Base-by-base conservation (phyloP, 768 basidiomycete genomes). In the Kwoniella dendrophila region DNA sequence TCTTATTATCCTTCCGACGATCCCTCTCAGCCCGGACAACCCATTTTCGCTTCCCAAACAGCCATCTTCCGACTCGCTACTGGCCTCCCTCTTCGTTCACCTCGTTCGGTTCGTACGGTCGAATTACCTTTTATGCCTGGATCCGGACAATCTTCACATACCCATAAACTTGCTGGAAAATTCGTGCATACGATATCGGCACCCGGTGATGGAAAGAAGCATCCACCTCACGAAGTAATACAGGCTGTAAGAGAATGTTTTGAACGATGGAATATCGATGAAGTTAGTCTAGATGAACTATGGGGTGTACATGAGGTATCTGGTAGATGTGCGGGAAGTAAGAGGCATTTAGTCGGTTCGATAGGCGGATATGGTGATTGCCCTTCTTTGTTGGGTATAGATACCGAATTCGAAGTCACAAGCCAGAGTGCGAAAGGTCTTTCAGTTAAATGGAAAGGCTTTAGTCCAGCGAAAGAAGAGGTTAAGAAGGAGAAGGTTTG, bases 1-100 rank as follows among this genome's bases (percentile, higher is more conserved):
- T 73, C 73, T 3, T 73, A 73, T 62, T 75, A 77, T 63, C 64
- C 66, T 12, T 18, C 66, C 20, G 51, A 64, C 30, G 57, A 69
- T 47, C 66, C 67, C 40, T 34, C 59, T 41, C 62, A 66, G 11
- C 69, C 70, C 22, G 57, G 58, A 41, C 63, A 62, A 59, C 77
- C 77, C 1, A 68, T 78, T n/a, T 76, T 73, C 56, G 79, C 79
- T 1, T 69, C 76, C 4, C 74, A 77, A 52, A 77, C 72, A 4
- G 77, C 77, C 52, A 70, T 80, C 48, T 80, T 80, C 69, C 65
- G 73, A 30, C 47, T 76, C 10, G 62, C 64, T 10, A 66, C 70
- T 2, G 70, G 65, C 38, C 26, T 68, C 4, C 73, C 75, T 3
- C 58, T 63, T 22, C 70, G 76, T 5, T 75, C 75, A n/a, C 76